phyloP scores from a whole-genome alignment of 2,329 filamentous ascomycete species.

The Fusarium mundagurra region DNA sequence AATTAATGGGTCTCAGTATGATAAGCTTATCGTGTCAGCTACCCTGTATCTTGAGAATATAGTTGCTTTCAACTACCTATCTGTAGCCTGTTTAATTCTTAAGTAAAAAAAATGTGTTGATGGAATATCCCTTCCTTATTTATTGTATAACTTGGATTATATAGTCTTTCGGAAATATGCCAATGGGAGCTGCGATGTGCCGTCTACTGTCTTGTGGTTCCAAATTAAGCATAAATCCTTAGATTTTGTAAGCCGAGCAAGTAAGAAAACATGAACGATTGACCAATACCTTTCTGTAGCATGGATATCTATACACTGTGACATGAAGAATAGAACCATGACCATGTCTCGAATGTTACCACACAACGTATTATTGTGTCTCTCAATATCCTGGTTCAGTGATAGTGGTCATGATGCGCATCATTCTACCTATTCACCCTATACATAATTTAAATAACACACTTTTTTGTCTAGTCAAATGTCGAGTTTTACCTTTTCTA shows the following conservation, averaged over 20 bases:
- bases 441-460: not conserved
- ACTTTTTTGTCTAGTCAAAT: not conserved
- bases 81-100: not conserved
- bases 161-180: not conserved
- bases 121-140: not conserved
- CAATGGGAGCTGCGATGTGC: not conserved
- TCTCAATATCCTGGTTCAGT: not conserved
- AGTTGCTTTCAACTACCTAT: not conserved
- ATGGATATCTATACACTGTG: not conserved
- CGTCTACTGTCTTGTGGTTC: no score
- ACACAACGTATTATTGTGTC: not conserved
- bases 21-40: constrained; percentile 31
- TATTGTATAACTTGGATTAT: not conserved
- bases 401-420: not conserved
- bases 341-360: not conserved
- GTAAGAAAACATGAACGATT: not conserved
- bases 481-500: not conserved
- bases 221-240: not conserved
- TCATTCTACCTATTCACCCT: not conserved
- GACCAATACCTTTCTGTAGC: not conserved
- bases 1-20: constrained; percentile 26
- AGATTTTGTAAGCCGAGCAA: not conserved
- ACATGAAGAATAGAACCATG: not conserved
- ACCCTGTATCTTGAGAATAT: constrained; percentile 22
- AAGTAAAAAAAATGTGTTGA: no score